Conservation (phyloP, 306 rosid species). For the Begonia loranthoides region DNA sequence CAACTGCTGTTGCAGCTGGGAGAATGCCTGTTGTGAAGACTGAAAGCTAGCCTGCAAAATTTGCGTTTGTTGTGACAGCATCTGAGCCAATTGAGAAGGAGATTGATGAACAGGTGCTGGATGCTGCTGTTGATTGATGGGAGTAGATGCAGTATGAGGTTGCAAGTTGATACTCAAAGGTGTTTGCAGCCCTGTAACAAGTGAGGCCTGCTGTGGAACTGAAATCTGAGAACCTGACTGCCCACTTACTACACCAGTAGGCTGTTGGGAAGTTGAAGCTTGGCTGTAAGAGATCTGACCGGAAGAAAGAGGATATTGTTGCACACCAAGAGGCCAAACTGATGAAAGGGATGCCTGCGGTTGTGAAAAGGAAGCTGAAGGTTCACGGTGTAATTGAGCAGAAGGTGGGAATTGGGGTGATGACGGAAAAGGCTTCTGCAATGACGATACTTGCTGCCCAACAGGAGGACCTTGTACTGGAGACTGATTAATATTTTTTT, state of each 20-base stretch:
- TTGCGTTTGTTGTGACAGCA: slow-evolving; percentile 87
- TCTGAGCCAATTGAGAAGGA: slow-evolving; percentile 84
- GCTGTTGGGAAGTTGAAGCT: slow-evolving; percentile 34
- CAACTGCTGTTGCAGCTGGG: slow-evolving; percentile 86
- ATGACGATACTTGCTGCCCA: slow-evolving; percentile 39
- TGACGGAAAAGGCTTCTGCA: slow-evolving; percentile 50
- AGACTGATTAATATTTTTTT: slow-evolving; percentile 37
- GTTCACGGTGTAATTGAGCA: slow-evolving; percentile 36
- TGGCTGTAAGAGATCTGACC: slow-evolving; percentile 29
- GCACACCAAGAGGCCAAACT: slow-evolving; percentile 11
- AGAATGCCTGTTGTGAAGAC: slow-evolving; percentile 90
- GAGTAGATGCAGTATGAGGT: slow-evolving; percentile 21
- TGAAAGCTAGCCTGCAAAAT: slow-evolving; percentile 86
- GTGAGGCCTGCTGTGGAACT: slow-evolving; percentile 31
- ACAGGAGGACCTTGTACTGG: slow-evolving; percentile 34
- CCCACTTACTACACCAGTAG: slow-evolving; percentile 36
- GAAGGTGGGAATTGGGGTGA: slow-evolving; percentile 65
- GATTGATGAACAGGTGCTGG: slow-evolving; percentile 47
- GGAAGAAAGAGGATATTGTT: slow-evolving; percentile 30
- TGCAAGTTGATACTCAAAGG: slow-evolving; percentile 39
- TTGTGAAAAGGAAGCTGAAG: slow-evolving; percentile 39
- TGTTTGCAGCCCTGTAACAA: slow-evolving; percentile 30
- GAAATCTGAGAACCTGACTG: slow-evolving; percentile 44
- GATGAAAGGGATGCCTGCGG: slow-evolving; percentile 30
- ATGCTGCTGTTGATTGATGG: slow-evolving; percentile 39